Evolutionary conservation across 1,284 basidiomycete genomes (phyloP).

Genomic region (Megacollybia platyphylla): DNA sequence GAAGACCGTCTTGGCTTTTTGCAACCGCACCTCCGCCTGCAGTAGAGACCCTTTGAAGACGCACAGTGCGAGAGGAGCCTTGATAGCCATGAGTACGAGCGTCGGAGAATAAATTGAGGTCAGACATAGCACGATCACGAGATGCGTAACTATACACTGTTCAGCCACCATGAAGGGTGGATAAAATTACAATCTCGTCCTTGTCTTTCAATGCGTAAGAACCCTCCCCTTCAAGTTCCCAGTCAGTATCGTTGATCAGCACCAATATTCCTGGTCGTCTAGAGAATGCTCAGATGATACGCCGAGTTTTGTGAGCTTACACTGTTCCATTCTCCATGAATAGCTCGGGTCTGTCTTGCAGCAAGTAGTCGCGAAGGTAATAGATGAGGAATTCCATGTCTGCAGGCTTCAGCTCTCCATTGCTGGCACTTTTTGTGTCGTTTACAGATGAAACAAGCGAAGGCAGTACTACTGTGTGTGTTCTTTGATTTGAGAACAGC

Average conservation of each 20-base stretch:
- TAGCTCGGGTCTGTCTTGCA: conserved; percentile 80
- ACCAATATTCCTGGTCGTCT: conserved; percentile 95
- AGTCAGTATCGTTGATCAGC: conserved; percentile 92
- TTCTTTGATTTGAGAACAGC: conserved; percentile 60
- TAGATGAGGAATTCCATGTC: conserved; percentile 72
- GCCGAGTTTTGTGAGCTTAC: conserved; percentile 32
- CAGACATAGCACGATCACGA: no score
- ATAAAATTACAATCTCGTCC: conserved; percentile 94
- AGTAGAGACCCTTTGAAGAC: conserved; percentile 39
- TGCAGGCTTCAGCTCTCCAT: conserved; percentile 28
- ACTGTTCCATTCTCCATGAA: conserved; percentile 84
- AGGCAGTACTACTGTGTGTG: conserved; percentile 53
- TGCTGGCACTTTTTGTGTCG: conserved; percentile 11
- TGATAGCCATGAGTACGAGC: conserved; percentile 24
- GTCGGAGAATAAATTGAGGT: conserved; percentile 17
- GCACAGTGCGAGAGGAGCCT: conserved; percentile 35
- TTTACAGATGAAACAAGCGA: conserved; percentile 23
- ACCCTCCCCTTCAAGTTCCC: conserved; percentile 95
- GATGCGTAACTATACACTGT: neutral
- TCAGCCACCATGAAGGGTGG: conserved; percentile 86
- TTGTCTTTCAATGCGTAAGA: conserved; percentile 70
- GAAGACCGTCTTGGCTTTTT: conserved; percentile 47
- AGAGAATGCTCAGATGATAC: conserved; percentile 3
- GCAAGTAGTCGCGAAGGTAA: conserved; percentile 67
- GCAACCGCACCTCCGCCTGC: conserved; percentile 53